Evolutionary conservation across 306 rosid genomes (phyloP), one percentile per base, ranked within the genome.

Genomic region (Vigna mungo): DNA sequence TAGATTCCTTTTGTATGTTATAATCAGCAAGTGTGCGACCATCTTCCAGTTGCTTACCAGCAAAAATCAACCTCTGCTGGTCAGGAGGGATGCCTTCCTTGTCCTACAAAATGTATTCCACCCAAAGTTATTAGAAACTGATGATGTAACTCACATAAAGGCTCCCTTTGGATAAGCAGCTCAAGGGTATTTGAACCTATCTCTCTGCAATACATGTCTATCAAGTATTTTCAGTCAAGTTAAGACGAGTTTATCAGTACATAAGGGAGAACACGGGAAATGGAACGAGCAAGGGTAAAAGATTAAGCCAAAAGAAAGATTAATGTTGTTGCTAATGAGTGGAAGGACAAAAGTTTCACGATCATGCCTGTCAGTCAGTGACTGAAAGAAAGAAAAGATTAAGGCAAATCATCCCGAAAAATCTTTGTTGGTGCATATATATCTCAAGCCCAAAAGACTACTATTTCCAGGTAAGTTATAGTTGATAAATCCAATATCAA

Each of bases 41-140:
- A 88, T 95, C 97, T 87, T 95, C 97, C 86, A 95, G 87, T 87
- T 95, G 99, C 90, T 95, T 95, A 10, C 99, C 97, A 7, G 99
- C 99, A 79, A 95, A 95, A 53, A 95, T 92, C 90, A 95, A 75
- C 86, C 99, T 88, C 79, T 95, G 97, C 82, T 92, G 98, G 21
- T 95, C 98, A 20, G 98, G 97, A 27, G 98, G 97, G 76, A 95
- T 92, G 54, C 98, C 99, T 87, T 92, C 97, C 93, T 95, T 95
- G 82, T 92, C 99, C 99, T 95, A 73, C 61, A 89, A 75, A 74
- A 74, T 52, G 55, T 21, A 65, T 48, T 34, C 64, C 70, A 73
- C 69, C 4, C 10, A 12, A 32, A 44, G 30, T 32, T 37, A 56
- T 71, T 71, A 62, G 68, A 72, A 72, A 66, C n/a, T 4, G 52